phyloP scores from a whole-genome alignment of 805 yeast genomes.

The Saturnispora sekii region DNA sequence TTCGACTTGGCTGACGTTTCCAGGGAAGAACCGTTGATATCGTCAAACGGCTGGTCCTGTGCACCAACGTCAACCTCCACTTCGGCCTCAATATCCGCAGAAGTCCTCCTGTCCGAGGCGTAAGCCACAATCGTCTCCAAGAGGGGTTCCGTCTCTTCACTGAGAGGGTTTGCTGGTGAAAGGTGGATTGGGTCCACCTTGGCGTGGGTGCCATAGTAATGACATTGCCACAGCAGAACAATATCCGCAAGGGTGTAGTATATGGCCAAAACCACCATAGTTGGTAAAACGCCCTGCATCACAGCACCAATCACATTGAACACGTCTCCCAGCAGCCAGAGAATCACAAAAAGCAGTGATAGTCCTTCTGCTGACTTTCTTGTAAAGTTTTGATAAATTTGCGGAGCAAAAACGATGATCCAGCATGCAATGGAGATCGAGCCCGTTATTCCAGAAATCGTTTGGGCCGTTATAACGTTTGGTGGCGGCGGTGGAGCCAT shows the following conservation, averaged over 20 bases:
- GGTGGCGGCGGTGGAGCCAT: slow-evolving; percentile 63
- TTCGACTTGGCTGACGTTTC: neutral
- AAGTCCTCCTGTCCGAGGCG: neutral
- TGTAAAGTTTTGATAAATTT: slow-evolving; percentile 81
- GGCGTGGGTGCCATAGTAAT: slow-evolving; percentile 59
- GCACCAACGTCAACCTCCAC: slow-evolving; percentile 18
- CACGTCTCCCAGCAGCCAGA: slow-evolving; percentile 92
- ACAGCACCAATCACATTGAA: slow-evolving; percentile 90
- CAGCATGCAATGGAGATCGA: slow-evolving; percentile 94
- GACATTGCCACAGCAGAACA: slow-evolving; percentile 73
- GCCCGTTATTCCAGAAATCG: slow-evolving; percentile 69
- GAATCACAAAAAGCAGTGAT: slow-evolving; percentile 71
- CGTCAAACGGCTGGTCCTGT: slow-evolving; percentile 27
- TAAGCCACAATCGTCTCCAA: slow-evolving; percentile 49
- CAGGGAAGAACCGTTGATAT: slow-evolving; percentile 18
- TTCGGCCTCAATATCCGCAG: too few relatives aligned
- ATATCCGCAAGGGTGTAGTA: slow-evolving; percentile 90
- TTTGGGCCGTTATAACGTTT: slow-evolving; percentile 53
- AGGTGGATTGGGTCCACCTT: slow-evolving; percentile 66
- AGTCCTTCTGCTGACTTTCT: slow-evolving; percentile 86
- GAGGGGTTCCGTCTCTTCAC: slow-evolving; percentile 46
- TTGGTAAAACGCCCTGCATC: slow-evolving; percentile 82
- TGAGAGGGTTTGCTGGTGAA: slow-evolving; percentile 82
- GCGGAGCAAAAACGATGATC: slow-evolving; percentile 97
- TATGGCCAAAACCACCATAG: slow-evolving; percentile 87